Base-by-base conservation (phyloP, 1,284 basidiomycete species). In the Rhodotorula sp. region DNA sequence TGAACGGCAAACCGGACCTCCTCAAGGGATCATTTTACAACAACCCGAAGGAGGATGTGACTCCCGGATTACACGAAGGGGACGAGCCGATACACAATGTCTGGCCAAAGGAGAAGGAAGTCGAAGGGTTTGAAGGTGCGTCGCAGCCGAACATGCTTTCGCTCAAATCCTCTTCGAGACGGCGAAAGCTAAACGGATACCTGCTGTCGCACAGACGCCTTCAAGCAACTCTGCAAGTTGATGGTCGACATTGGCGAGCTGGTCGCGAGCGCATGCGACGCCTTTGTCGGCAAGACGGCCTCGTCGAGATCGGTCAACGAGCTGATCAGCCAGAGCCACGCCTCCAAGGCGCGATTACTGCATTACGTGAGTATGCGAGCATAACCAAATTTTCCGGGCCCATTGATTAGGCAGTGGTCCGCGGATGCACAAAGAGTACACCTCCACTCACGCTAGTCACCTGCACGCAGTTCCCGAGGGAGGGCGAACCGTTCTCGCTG, bases 11-110 rank as follows among this genome's bases (percentile, higher is more conserved):
- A 78, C 91, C 90, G 89, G 93, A 96, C 81, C 85, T 85, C 1
- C 84, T 93, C 73, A 96, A 97, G 81, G 94, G 93, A 3, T 92
- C 90, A 0, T 97, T 88, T 82, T 97, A 97, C 80, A 92, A 91
- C 59, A 97, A 97, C 79, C 92, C 92, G 5, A 79, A 89, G 2
- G 90, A 93, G 69, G 78, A 80, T 29, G 87, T 90, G 0, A 81
- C 70, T 5, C 73, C 73, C 0, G 68, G 63, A 0, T 31, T 72
- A 60, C 65, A 84, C 46, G 88, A 92, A 5, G 81, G 87, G 18
- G 81, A 84, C 2, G 84, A 83, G 21, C 66, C 72, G 88, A 60
- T 84, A 82, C 68, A 78, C 81, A 84, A 34, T 87, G 92, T 92
- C 54, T 93, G 93, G 93, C 94, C 94, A 0, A 80, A 81, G 15